Base-by-base conservation (phyloP, 2,329 filamentous ascomycete species). In the Phialophora expanda region DNA sequence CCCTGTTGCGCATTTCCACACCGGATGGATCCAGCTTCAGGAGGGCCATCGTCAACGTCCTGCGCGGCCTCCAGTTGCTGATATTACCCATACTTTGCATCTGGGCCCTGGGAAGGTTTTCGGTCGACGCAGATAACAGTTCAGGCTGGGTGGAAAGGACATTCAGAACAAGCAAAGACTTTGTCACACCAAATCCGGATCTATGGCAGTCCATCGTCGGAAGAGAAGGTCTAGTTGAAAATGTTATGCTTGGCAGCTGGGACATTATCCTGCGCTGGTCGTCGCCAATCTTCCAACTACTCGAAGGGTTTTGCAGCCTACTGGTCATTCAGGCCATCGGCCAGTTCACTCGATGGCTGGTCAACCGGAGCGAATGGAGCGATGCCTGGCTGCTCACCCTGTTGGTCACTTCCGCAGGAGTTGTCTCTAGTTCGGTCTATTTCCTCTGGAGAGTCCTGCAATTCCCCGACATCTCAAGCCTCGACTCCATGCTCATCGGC, bases 331-430 rank as follows among this genome's bases (percentile, higher is more conserved):
- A 99, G 79, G 92, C 93, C 20, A 90, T 91, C 14, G 95, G 95
- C 0, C 94, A 97, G 77, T 93, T 98, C 71, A 96, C 95, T 22
- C 87, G 92, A 77, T 98, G 93, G 89, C 86, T 98, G 32, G 94
- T 98, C 62, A 98, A 98, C 79, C 85, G 91, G 74, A 81, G 82
- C 70, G 93, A 94, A 74, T 88, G 92, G 74, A 96, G 93, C 74
- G 95, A 99, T 80, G 96, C 89, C 68, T 98, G 94, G 95, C 92
- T 98, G 87, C 97, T 99, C 72, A 86, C 90, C 58, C 86, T 98
- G 50, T 86, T 99, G 53, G 89, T 96, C 65, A 82, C 95, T 64
- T 96, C 94, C 0, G 93, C 92, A 48, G 95, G 92, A 67, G 88
- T 97, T 73, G 96, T 98, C 73, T 95, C 93, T 28, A 96, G 91